Evolutionary conservation across 148 eudicot genomes (phyloP), one percentile per base, ranked within the genome.

Genomic region (Chenopodium quinoa): DNA sequence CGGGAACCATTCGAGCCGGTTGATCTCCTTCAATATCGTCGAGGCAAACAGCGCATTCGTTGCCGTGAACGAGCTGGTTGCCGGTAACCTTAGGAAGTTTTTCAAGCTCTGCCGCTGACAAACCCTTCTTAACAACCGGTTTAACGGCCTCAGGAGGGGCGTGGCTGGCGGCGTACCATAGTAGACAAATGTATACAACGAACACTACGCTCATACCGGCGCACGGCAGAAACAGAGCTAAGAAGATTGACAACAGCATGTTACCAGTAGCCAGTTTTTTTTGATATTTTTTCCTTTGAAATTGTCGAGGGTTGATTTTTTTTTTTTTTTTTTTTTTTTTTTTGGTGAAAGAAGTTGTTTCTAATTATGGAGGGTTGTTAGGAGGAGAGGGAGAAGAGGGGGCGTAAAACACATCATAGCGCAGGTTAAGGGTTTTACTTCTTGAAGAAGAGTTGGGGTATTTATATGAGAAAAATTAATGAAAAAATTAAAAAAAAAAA

Each of bases 11-110:
- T 65, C 99, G 80, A 60, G 95, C 99, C 82, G 90, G 89, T 83
- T 96, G 88, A 31, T 92, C 93, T 0, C 32, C 62, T 80, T 85
- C 92, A 27, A 96, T 90, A 31, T 93, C 98, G 66, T 96, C 99
- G 56, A 96, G 79, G 37, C 99, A 96, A 40, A 96, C 91, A 23
- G 97, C 93, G 68, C 99, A 96, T 13, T 96, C 99, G n/a, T 82
- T 85, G 12, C 93, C 95, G 81, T 88, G 66, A 0, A 89, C 90
- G 79, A 96, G 77, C 48, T 90, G 91, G 64, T 89, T 89, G 0
- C 95, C 99, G 81, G 88, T 87, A 1, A 91, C 87, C 63, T 82
- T 87, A 4, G 99, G 99, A 1, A 96, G 84, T 65, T 89, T 93
- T 74, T 90, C 89, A 12, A 96, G 90, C 65, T 96, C 95, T 25